These are phyloP conservation scores for Saccharomycopsis vini DNA, from an alignment of 805 yeast genomes.

Conservation along the genomic window DNA sequence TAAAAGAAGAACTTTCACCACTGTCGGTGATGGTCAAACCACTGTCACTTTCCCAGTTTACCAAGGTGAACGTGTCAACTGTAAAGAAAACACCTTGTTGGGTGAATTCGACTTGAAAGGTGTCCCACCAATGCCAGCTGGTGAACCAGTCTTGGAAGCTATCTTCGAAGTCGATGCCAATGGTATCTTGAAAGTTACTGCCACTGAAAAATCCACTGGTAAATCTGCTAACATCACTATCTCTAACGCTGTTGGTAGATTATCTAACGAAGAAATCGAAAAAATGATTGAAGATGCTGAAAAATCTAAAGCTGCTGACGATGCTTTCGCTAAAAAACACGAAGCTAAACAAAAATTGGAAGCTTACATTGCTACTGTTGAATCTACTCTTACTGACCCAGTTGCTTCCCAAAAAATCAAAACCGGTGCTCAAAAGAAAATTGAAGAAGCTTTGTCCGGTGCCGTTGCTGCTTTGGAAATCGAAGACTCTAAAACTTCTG, in stretches of 20 bases:
- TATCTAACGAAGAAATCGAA: slow-evolving; percentile 92
- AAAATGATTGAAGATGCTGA: slow-evolving; percentile 98
- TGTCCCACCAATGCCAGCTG: slow-evolving; percentile 97
- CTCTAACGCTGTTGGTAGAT: slow-evolving; percentile 98
- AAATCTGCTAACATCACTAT: slow-evolving; percentile 96
- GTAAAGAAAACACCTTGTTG: slow-evolving; percentile 91
- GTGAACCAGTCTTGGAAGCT: slow-evolving; percentile 98
- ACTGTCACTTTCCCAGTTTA: slow-evolving; percentile 97
- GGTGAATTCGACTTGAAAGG: slow-evolving; percentile 98
- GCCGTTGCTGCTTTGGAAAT: slow-evolving; percentile 96
- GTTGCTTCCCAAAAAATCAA: slow-evolving; percentile 94
- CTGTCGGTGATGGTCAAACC: slow-evolving; percentile 97
- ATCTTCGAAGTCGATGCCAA: slow-evolving; percentile 98
- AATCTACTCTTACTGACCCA: slow-evolving; percentile 96
- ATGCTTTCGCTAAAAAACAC: slow-evolving; percentile 98
- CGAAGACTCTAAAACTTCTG: slow-evolving; percentile 78
- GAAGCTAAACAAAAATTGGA: slow-evolving; percentile 99
- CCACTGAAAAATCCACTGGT: slow-evolving; percentile 97
- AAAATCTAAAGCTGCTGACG: slow-evolving; percentile 97
- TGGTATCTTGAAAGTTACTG: slow-evolving; percentile 99
- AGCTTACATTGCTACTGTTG: slow-evolving; percentile 94
- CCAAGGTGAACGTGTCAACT: slow-evolving; percentile 99
- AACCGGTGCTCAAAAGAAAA: slow-evolving; percentile 95
- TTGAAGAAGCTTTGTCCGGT: slow-evolving; percentile 95
- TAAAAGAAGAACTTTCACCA: slow-evolving; percentile 98